phyloP scores from a whole-genome alignment of 768 basidiomycete genomes.

The Termitomyces sp. region DNA sequence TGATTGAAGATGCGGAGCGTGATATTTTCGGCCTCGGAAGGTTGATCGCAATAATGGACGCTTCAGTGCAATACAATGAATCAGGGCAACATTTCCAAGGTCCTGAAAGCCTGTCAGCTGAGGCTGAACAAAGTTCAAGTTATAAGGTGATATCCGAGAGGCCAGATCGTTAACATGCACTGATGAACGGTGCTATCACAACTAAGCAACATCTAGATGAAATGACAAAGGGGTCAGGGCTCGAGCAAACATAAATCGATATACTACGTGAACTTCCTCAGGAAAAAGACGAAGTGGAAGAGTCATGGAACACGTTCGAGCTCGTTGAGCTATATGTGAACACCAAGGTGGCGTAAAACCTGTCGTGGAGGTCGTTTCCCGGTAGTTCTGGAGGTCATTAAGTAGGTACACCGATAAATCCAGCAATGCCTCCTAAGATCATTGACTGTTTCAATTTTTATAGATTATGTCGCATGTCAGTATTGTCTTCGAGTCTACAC shows the following conservation, averaged over 20 bases:
- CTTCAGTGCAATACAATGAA: not conserved
- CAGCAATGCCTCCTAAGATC: not conserved
- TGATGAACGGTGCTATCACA: not conserved
- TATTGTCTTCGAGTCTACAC: not conserved
- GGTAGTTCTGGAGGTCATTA: not conserved
- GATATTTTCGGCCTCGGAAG: not conserved
- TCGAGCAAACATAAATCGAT: not conserved
- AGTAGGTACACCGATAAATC: too few species aligned
- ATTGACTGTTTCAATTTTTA: not conserved
- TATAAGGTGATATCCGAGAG: too few species aligned
- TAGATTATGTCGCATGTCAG: not conserved
- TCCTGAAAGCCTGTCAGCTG: not conserved
- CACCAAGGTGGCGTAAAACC: not conserved
- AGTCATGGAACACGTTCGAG: not conserved
- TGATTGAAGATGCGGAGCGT: not conserved
- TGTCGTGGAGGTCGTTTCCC: not conserved
- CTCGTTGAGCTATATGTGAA: not conserved
- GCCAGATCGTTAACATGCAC: not conserved
- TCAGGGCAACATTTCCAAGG: too few species aligned
- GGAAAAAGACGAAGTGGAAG: not conserved
- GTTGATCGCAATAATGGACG: not conserved
- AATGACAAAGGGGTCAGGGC: not conserved
- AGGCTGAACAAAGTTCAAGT: not conserved
- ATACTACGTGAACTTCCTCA: not conserved
- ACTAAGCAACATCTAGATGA: not conserved